Conservation (phyloP, 1,139 yeast genomes). For the Yamadazyma kanchanaburiensis region DNA sequence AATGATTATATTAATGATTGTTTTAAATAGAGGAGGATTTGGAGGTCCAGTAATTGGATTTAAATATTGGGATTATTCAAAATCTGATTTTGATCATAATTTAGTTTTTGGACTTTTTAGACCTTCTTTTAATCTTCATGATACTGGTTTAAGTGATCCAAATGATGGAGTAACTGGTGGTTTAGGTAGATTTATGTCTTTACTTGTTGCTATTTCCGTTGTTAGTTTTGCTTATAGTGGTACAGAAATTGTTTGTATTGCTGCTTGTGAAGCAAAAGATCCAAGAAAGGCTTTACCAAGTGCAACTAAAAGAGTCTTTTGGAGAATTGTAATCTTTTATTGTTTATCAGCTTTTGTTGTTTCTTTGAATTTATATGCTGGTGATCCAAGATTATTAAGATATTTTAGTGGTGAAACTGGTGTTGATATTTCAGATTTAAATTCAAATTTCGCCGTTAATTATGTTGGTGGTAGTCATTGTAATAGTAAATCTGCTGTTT, state of each 20-base stretch:
- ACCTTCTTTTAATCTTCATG: constrained; percentile 60
- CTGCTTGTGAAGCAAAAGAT: constrained; percentile 82
- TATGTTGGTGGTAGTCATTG: constrained; percentile 41
- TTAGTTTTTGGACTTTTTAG: constrained; percentile 70
- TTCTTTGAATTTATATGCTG: constrained; percentile 69
- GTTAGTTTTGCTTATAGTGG: constrained; percentile 78
- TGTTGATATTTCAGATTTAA: constrained; percentile 19
- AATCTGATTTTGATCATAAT: constrained; percentile 47
- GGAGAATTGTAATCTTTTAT: constrained; percentile 68
- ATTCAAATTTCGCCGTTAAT: constrained; percentile 30
- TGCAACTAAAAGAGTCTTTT: constrained; percentile 72
- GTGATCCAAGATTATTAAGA: constrained; percentile 66
- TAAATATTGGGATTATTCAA: constrained; percentile 56
- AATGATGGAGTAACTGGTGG: constrained; percentile 57
- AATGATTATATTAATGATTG: constrained; percentile 62
- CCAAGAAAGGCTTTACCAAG: constrained; percentile 77
- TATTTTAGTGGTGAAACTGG: constrained; percentile 42
- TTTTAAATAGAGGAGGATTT: constrained; percentile 50
- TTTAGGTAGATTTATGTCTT: constrained; percentile 61
- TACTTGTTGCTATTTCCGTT: constrained; percentile 59
- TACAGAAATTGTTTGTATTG: constrained; percentile 77
- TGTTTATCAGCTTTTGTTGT: constrained; percentile 68
- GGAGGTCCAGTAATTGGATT: constrained; percentile 57
- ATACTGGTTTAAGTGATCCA: constrained; percentile 44
- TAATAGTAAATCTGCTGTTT: constrained; percentile 25